Evolutionary conservation across 2,329 filamentous ascomycete genomes (phyloP).

Genomic region (Diplodia sapinea): DNA sequence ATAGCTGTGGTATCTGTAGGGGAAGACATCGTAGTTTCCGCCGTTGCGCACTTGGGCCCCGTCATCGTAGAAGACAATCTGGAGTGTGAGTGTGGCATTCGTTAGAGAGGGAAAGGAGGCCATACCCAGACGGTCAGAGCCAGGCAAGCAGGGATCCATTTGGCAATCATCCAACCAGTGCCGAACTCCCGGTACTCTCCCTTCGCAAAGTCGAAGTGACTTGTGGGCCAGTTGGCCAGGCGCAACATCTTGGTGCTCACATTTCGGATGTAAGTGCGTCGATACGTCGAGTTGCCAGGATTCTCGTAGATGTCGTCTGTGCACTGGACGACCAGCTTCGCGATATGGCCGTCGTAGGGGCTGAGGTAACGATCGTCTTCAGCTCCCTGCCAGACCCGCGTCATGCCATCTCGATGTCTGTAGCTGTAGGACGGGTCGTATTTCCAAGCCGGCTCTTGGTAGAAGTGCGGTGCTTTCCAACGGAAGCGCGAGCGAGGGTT

Average conservation of each 20-base stretch:
- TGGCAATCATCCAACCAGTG: conserved; percentile 38
- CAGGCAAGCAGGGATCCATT: conserved; percentile 41
- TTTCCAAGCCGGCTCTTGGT: conserved; percentile 21
- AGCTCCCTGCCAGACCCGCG: conserved; percentile 14
- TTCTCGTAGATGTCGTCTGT: conserved; percentile 44
- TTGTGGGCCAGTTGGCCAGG: conserved; percentile 43
- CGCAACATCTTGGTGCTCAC: conserved; percentile 39
- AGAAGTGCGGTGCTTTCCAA: conserved; percentile 25
- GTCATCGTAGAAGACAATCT: conserved; percentile 23
- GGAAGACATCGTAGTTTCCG: conserved; percentile 40
- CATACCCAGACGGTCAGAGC: conserved; percentile 40
- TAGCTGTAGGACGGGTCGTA: conserved; percentile 2
- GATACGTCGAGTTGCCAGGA: conserved; percentile 38
- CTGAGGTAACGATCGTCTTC: conserved; percentile 43
- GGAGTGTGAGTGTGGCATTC: conserved; percentile 7
- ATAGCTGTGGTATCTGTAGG: conserved; percentile 42
- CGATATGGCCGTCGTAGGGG: conserved; percentile 40
- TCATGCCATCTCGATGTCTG: conserved; percentile 18
- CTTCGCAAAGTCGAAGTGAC: conserved; percentile 40
- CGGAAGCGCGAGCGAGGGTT: conserved; percentile 12
- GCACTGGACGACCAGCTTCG: conserved; percentile 42
- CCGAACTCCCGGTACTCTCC: neutral
- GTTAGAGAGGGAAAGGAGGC: neutral
- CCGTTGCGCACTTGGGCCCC: conserved; percentile 35
- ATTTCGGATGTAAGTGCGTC: conserved; percentile 42